These are phyloP conservation scores for Tuber microsphaerosporum DNA, from an alignment of 495 filamentous ascomycete species.

Conservation along the genomic window DNA sequence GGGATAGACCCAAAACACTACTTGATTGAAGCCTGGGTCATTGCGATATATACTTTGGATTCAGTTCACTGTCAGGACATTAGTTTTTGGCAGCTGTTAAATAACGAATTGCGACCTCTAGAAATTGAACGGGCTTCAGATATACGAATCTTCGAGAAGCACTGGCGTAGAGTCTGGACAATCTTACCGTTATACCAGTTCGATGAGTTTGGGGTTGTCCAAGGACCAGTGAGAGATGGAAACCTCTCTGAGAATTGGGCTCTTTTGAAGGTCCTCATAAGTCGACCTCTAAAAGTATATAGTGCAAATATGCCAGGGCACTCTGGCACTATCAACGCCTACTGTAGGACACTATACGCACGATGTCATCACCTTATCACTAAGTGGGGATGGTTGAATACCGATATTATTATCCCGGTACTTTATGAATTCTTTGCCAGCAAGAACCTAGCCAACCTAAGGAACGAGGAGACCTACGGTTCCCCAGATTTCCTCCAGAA, in stretches of 20 bases:
- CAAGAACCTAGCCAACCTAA: conserved; percentile 63
- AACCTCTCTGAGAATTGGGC: conserved; percentile 62
- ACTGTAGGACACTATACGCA: conserved; percentile 64
- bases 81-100: conserved; percentile 56
- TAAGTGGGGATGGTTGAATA: conserved; percentile 79
- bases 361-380: conserved; percentile 73
- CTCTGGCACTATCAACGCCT: conserved; percentile 63
- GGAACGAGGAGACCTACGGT: conserved; percentile 65
- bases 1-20: conserved; percentile 58
- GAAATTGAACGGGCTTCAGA: conserved; percentile 45
- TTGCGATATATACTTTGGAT: conserved; percentile 56
- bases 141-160: conserved; percentile 55
- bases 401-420: conserved; percentile 65
- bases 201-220: conserved; percentile 60
- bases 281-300: conserved; percentile 61
- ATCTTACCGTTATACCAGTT: conserved; percentile 71
- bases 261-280: conserved; percentile 58
- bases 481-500: conserved; percentile 74
- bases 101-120: conserved; percentile 45
- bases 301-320: conserved; percentile 48
- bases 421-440: conserved; percentile 89
- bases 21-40: conserved; percentile 58
- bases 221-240: conserved; percentile 10
- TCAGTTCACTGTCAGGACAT: conserved; percentile 45
- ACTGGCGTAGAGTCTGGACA: conserved; percentile 69